Evolutionary conservation across 2,329 filamentous ascomycete species (phyloP).

Genomic region (Mariannaea elegans): DNA sequence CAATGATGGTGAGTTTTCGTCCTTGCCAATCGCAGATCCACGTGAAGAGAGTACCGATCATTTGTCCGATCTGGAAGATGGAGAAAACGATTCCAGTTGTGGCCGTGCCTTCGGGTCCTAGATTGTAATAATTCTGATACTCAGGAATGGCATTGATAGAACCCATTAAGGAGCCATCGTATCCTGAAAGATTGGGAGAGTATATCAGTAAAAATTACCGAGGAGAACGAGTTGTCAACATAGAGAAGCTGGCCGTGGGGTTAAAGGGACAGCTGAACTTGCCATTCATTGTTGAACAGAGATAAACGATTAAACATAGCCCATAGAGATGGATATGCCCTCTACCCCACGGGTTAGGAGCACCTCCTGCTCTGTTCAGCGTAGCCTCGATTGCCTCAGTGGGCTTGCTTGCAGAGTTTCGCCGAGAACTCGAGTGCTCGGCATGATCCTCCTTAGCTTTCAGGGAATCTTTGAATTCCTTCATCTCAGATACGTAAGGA

Average conservation of each 20-base stretch:
- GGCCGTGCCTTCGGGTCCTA: conserved; percentile 46
- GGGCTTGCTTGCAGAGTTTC: too few species aligned
- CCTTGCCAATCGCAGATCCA: conserved; percentile 57
- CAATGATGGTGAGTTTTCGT: conserved; percentile 52
- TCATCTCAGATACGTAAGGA: too few species aligned
- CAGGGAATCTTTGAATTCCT: too few species aligned
- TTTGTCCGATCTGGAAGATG: conserved; percentile 55
- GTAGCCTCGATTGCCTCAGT: too few species aligned
- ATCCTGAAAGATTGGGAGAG: conserved; percentile 38
- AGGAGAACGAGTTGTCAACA: too few species aligned
- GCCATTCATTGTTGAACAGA: conserved; percentile 54
- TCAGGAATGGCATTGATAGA: conserved; percentile 54
- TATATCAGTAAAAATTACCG: too few species aligned
- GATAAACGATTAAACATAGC: conserved; percentile 36
- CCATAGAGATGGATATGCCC: conserved; percentile 25
- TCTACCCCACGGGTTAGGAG: conserved; percentile 14
- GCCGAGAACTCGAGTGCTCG: too few species aligned
- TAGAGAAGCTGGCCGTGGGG: not conserved
- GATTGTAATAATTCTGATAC: conserved; percentile 50
- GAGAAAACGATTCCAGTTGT: conserved; percentile 55
- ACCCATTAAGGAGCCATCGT: conserved; percentile 53
- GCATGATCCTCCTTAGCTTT: too few species aligned
- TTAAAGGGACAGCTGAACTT: conserved; percentile 13
- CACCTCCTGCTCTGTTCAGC: too few species aligned
- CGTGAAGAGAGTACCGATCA: conserved; percentile 52